Base-by-base conservation (phyloP, 768 basidiomycete genomes). In the Tricholoma sp. region DNA sequence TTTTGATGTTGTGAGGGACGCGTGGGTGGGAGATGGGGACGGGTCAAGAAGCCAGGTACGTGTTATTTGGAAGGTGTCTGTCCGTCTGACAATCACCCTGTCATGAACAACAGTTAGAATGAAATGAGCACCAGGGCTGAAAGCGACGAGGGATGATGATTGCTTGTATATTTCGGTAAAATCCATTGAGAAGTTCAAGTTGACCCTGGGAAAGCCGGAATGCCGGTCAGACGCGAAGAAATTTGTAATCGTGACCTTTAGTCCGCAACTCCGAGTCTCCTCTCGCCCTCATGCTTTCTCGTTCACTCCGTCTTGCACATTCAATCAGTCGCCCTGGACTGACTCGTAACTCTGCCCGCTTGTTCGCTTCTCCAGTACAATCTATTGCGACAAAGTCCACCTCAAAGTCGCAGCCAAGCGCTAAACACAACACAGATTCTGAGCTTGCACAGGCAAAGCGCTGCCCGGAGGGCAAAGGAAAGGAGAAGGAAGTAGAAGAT, bases 111-210 rank as follows among this genome's bases (percentile, higher is more conserved):
- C 88, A 7, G 87, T 91, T 19, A 94, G 82, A 61, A 96, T 80
- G 65, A 94, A 93, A 57, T 94, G 89, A 0, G 89, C 83, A 12
- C 93, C 93, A 1, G 91, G 87, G 63, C 93, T 95, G 74, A 93
- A 94, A 16, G 78, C 69, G 58, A 91, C 89, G 43, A 91, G 80
- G n/a, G 72, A 79, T 7, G 75, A 71, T 5, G 89, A 80, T 50
- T 91, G 90, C 60, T 80, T 82, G 78, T 92, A 93, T 60, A 89
- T 79, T 67, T 93, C 89, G 18, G 91, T 93, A 66, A 93, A 93
- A 71, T 94, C 91, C 89, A 91, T 91, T 43, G 24, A 27, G 5
- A 5, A 27, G 24, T 27, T 27, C 24, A 27, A 27, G 2, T 27
- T 27, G 24, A 27, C 5, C 18, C 18, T 16, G 9, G 18, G 39